These are phyloP conservation scores for Funneliformis caledonium DNA, from an alignment of 371 early-diverging fungal genomes.

Conservation along the genomic window DNA sequence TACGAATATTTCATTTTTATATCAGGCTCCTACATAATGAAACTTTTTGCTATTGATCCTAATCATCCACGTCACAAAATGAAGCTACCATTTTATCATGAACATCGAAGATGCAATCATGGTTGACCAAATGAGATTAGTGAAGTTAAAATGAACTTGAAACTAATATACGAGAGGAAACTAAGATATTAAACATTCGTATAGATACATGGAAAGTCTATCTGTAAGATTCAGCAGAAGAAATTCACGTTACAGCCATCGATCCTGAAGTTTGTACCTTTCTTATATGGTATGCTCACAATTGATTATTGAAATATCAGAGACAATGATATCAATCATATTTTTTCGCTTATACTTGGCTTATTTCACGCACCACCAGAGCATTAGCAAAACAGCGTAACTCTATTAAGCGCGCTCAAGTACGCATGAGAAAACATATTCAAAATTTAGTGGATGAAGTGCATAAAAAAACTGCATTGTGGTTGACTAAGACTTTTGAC, in stretches of 20 bases:
- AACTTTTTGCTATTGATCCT: not conserved
- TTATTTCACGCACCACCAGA: slow-evolving; percentile 8
- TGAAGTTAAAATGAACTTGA: slow-evolving; percentile 31
- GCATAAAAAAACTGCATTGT: slow-evolving; percentile 3
- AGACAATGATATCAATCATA: slow-evolving; percentile 21
- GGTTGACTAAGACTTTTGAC: slow-evolving; percentile 21
- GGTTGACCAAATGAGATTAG: slow-evolving; percentile 28
- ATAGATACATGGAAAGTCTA: slow-evolving; percentile 3
- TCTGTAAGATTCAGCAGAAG: slow-evolving; percentile 23
- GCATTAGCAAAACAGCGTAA: slow-evolving; percentile 10
- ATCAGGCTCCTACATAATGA: slow-evolving; percentile 13
- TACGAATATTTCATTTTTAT: slow-evolving; percentile 8
- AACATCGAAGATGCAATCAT: slow-evolving; percentile 17
- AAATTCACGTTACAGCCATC: slow-evolving; percentile 27
- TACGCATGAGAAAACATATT: slow-evolving; percentile 1
- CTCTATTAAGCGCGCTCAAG: not conserved
- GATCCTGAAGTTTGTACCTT: slow-evolving; percentile 21
- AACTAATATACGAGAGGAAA: slow-evolving; percentile 38
- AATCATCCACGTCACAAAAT: slow-evolving; percentile 9
- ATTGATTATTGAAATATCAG: slow-evolving; percentile 17
- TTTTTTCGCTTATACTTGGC: not conserved
- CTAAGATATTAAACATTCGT: slow-evolving; percentile 17
- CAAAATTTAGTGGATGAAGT: slow-evolving; percentile 31
- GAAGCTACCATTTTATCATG: slow-evolving; percentile 28
- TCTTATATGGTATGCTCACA: slow-evolving; percentile 35